phyloP scores from a whole-genome alignment of 192 early-diverging fungal genomes.

The Mortierella alpina region DNA sequence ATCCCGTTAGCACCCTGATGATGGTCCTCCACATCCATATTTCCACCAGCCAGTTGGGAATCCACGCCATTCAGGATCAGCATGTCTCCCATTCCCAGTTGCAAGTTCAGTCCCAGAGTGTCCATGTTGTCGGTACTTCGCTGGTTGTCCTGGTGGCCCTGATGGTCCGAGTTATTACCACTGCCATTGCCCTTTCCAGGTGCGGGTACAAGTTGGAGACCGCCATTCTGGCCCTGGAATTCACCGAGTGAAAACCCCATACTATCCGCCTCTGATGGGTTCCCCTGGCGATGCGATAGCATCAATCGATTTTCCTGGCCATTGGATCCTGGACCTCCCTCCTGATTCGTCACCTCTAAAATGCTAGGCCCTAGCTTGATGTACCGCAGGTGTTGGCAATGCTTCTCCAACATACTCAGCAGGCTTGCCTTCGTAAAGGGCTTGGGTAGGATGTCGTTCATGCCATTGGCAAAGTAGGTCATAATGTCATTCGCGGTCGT shows the following conservation, averaged over 20 bases:
- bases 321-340: neutral
- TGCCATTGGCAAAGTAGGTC: slow-evolving; percentile 71
- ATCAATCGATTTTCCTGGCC: slow-evolving; percentile 25
- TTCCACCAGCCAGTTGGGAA: slow-evolving; percentile 3
- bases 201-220: slow-evolving; percentile 3
- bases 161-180: slow-evolving; percentile 1
- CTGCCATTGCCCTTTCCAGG: neutral
- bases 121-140: slow-evolving; percentile 5
- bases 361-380: slow-evolving; percentile 30
- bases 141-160: slow-evolving; percentile 9
- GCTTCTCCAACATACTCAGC: slow-evolving; percentile 64
- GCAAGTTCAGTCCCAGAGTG: slow-evolving; percentile 16
- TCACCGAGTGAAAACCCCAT: slow-evolving; percentile 13
- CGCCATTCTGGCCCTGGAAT: slow-evolving; percentile 16
- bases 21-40: slow-evolving; percentile 4
- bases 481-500: slow-evolving; percentile 69
- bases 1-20: neutral
- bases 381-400: slow-evolving; percentile 58
- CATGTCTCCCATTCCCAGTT: slow-evolving; percentile 31
- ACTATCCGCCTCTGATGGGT: slow-evolving; percentile 1
- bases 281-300: slow-evolving; percentile 15
- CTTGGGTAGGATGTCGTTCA: slow-evolving; percentile 79
- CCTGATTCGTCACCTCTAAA: slow-evolving; percentile 3
- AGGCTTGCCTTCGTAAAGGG: slow-evolving; percentile 66
- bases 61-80: slow-evolving; percentile 32